Evolutionary conservation across 495 filamentous ascomycete species (phyloP).

Genomic region (Pyronema domesticum): DNA sequence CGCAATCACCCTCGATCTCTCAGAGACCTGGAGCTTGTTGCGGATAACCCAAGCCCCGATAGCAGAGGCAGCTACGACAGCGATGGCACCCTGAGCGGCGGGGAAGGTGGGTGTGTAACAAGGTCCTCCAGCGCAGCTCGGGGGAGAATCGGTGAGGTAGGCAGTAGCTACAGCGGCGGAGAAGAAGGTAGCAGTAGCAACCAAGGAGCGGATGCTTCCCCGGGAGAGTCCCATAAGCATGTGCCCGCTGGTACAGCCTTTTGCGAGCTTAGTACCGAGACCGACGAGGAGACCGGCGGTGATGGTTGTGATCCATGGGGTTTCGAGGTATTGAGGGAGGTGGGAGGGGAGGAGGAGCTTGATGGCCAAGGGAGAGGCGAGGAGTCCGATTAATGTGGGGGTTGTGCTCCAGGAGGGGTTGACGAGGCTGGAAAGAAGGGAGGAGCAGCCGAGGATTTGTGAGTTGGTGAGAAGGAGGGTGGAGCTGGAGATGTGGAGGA

Average conservation of each 20-base stretch:
- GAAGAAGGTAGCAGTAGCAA: conserved; percentile 40
- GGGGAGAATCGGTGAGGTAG: conserved; percentile 22
- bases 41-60: conserved; percentile 26
- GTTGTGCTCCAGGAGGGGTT: neutral
- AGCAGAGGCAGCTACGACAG: conserved; percentile 21
- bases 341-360: neutral
- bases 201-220: conserved; percentile 34
- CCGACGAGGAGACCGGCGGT: conserved; percentile 33
- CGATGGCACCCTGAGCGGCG: conserved; percentile 21
- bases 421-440: conserved; percentile 9
- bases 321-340: neutral
- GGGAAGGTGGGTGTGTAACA: conserved; percentile 37
- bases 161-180: conserved; percentile 34
- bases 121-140: conserved; percentile 22
- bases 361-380: neutral
- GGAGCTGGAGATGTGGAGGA: conserved; percentile 37
- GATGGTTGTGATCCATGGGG: neutral
- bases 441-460: conserved; percentile 36
- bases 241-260: conserved; percentile 43
- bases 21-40: conserved; percentile 20
- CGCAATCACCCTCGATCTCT: conserved; percentile 22
- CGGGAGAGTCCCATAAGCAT: conserved; percentile 42
- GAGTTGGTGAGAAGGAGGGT: conserved; percentile 39
- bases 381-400: neutral
- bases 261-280: conserved; percentile 40